Base-by-base conservation (phyloP, 1,284 basidiomycete species). In the Leccinum subrobustum region DNA sequence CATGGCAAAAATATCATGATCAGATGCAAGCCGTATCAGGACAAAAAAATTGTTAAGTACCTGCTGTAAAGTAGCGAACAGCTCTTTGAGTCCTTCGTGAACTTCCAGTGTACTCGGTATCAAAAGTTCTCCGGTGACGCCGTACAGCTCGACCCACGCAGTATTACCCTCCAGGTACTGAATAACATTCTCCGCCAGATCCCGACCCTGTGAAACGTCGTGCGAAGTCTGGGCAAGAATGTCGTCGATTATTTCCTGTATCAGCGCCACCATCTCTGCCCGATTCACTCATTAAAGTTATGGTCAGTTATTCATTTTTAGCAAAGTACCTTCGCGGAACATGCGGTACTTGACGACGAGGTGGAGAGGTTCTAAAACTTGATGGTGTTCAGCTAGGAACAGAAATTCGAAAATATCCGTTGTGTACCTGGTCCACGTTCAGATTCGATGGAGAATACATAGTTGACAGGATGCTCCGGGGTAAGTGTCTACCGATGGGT, bases 401-500 rank as follows among this genome's bases (percentile, higher is more conserved):
- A 58, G 47, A 52, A 37, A 9, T 35, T 2, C 23, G 6, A 37
- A 29, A 53, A 57, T 52, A 35, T 2, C 44, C 53, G 59, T 18
- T 37, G 54, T 66, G 54, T 59, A 91, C 89, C 82, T 76, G 85
- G 81, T 3, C 87, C 85, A 60, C 80, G 70, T 25, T 70, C 70
- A 6, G 86, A 88, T 59, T 87, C 82, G 23, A 93, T 77, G 52
- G 83, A 83, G 70, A 93, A 94, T 33, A 93, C 66, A 68, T 89
- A 92, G 63, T 84, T 84, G 3, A 84, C 87, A 1, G 91, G 83
- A 68, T 86, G 87, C 5, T 78, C 75, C 1, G 89, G 89, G 3
- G 87, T 86, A 33, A 91, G 79, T 2, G 85, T 88, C 91, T 93
- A 54, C 8, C 33, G 12, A 57, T 57, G 18, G 51, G 57, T 66